Evolutionary conservation across 805 yeast species (phyloP), one percentile per base, ranked within the genome.

Genomic region (Candida ponderosae): DNA sequence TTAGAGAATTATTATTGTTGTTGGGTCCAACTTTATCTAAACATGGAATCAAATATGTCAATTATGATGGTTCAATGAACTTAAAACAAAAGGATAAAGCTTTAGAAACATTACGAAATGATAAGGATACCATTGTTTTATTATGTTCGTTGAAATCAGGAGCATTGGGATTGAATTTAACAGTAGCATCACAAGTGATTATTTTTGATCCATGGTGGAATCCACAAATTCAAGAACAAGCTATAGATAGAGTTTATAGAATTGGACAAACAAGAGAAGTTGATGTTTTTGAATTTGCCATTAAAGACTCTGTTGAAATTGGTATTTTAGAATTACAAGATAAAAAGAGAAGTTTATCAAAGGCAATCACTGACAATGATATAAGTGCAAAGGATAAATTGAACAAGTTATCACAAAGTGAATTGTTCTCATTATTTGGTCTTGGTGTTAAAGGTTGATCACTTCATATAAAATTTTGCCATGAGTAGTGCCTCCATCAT

Each of bases 151-250:
- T 88, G 43, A 88, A 85, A 57, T 89, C 96, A 0, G 97, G 97
- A 17, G 96, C 96, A 2, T 95, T 87, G 5, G 97, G 97, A 0
- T 65, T 88, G 43, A 88, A 88, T 51, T 65, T 88, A 40, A 88
- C 95, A 0, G 74, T 78, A 35, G 95, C 96, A 0, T 80, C 84
- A 0, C 71, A 78, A 30, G 96, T 90, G 2, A 84, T 78, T 44
- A 66, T 88, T 66, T 80, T 85, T 84, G 96, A 89, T 49, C 96
- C 96, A 0, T 88, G 95, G 90, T 88, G 97, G 97, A 83, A 89
- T 31, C 93, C 85, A 29, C 87, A 94, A 32, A 75, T 81, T 39
- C 95, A 87, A 51, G 84, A 83, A 33, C 96, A 87, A 54, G 96
- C 96, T 0, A 81, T 87, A 38, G 95, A 87, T 59, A 61, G 97